These are phyloP conservation scores for Coffea humblotiana DNA, from an alignment of 305 asterid genomes.

Conservation along the genomic window DNA sequence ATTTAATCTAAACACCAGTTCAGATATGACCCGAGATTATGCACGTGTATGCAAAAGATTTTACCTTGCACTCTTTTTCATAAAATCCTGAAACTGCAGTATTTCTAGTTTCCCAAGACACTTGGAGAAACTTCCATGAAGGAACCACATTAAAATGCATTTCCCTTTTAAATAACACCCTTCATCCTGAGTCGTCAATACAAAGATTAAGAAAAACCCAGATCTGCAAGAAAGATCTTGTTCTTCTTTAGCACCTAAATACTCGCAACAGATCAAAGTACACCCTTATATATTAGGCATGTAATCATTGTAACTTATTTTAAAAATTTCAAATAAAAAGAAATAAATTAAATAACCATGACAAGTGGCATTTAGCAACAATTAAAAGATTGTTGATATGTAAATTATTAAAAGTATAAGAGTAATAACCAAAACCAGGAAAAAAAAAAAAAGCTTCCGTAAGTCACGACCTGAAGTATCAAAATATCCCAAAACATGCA, in stretches of 20 bases:
- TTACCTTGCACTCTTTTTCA: too few species aligned
- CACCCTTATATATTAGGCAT: not conserved
- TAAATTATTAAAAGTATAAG: not conserved
- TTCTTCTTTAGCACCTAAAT: not conserved
- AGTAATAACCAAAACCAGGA: not conserved
- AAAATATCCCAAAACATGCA: not conserved
- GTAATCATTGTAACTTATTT: not conserved
- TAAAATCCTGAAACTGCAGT: not conserved
- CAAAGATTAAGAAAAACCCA: not conserved
- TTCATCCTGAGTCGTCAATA: not conserved
- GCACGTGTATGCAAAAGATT: not conserved
- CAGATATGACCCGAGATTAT: not conserved
- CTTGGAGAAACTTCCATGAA: not conserved
- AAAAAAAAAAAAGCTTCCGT: not conserved
- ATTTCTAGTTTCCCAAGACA: not conserved
- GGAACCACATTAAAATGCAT: not conserved
- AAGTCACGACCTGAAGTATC: not conserved
- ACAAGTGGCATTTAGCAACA: not conserved
- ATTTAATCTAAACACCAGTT: not conserved
- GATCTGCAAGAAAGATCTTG: not conserved
- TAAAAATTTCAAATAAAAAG: not conserved
- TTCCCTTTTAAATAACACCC: not conserved
- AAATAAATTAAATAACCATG: not conserved
- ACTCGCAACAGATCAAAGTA: not conserved
- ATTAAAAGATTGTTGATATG: not conserved